These are phyloP conservation scores for Alternaria tenuissima DNA, from an alignment of 2,329 filamentous ascomycete species.

Conservation along the genomic window DNA sequence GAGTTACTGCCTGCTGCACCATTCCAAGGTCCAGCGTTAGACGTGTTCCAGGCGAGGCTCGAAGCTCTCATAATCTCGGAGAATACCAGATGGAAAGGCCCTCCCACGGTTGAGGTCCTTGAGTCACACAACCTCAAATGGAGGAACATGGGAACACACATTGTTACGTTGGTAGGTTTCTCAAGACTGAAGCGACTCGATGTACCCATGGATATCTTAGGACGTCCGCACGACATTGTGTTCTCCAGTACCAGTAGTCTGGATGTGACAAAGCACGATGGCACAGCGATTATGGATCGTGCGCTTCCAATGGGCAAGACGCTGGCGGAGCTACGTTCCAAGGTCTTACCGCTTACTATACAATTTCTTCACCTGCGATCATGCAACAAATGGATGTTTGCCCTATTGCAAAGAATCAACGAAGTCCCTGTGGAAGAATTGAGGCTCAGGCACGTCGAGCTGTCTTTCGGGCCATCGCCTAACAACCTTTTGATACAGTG, in stretches of 20 bases:
- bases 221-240: constrained; percentile 7
- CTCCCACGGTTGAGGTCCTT: constrained; percentile 17
- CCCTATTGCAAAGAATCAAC: constrained; percentile 16
- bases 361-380: constrained; percentile 14
- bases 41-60: constrained; percentile 15
- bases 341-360: constrained; percentile 16
- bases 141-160: constrained; percentile 22
- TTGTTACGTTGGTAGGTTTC: constrained; percentile 18
- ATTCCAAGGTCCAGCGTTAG: constrained; percentile 17
- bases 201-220: constrained; percentile 17
- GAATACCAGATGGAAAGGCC: constrained; percentile 18
- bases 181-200: constrained; percentile 16
- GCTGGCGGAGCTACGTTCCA: not conserved
- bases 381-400: constrained; percentile 19
- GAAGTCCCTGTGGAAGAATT: not conserved
- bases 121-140: constrained; percentile 10
- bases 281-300: not conserved
- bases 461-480: constrained; percentile 19
- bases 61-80: constrained; percentile 22
- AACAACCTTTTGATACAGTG: constrained; percentile 19
- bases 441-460: constrained; percentile 19
- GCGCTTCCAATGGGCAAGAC: not conserved
- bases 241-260: constrained; percentile 3
- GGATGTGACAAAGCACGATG: not conserved
- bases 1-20: constrained; percentile 7